Percentiles rank a stretch among this genome's conserved stretches.
Conservation (phyloP, 2,329 filamentous ascomycete species). For the Neurospora crassa region DNA sequence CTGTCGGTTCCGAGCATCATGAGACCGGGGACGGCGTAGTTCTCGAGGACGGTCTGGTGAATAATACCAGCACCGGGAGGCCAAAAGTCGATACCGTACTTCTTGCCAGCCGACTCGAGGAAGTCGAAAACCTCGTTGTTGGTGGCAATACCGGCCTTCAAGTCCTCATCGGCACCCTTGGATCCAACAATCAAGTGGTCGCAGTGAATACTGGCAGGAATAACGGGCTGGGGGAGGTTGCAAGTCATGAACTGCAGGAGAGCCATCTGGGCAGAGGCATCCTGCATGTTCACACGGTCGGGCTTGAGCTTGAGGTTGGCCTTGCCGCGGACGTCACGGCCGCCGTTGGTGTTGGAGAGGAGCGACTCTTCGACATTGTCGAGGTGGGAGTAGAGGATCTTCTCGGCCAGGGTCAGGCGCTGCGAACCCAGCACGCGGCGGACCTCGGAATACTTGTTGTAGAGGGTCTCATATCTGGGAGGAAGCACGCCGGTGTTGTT, state of each 20-base stretch:
- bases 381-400: conserved; percentile 95
- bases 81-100: conserved; percentile 94
- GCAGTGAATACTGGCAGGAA: conserved; percentile 96
- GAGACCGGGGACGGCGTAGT: conserved; percentile 90
- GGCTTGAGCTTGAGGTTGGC: conserved; percentile 96
- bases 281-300: conserved; percentile 97
- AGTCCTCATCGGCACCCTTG: conserved; percentile 76
- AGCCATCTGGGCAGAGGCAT: conserved; percentile 97
- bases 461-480: conserved; percentile 75
- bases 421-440: conserved; percentile 57
- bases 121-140: conserved; percentile 99
- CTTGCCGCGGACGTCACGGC: conserved; percentile 70
- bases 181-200: conserved; percentile 98
- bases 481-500: conserved; percentile 34
- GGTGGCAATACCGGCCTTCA: conserved; percentile 74
- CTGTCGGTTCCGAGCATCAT: conserved; percentile 99
- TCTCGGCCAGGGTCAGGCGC: conserved; percentile 82
- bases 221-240: conserved; percentile 76
- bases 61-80: conserved; percentile 90
- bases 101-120: conserved; percentile 81
- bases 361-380: conserved; percentile 84
- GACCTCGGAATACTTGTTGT: conserved; percentile 68
- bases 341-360: conserved; percentile 72
- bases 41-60: conserved; percentile 95
- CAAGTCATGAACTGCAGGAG: conserved; percentile 98